These are phyloP conservation scores for Aspergillus saccharolyticus DNA, from an alignment of 495 filamentous ascomycete species.

Conservation along the genomic window DNA sequence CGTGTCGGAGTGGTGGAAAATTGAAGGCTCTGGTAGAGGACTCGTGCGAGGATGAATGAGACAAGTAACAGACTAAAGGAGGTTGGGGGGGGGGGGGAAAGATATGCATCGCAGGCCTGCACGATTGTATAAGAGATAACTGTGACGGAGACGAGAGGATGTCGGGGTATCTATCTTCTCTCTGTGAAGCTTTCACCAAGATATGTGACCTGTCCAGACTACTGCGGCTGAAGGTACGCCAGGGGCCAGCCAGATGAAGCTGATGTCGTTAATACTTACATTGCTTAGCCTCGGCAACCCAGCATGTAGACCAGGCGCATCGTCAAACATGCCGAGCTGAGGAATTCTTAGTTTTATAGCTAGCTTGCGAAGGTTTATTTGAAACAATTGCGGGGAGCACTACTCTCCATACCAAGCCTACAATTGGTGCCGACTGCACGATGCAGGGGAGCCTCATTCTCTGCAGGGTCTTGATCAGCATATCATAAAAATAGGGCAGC, in stretches of 20 bases:
- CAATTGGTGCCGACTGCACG: background rate
- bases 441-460: background rate
- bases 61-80: background rate
- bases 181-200: too few species aligned
- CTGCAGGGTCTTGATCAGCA: background rate
- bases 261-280: background rate
- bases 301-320: conserved; percentile 23
- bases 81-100: too few species aligned
- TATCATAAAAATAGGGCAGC: background rate
- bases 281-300: conserved; percentile 43
- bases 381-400: background rate
- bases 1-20: conserved; percentile 31
- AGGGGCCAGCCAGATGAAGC: conserved; percentile 50
- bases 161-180: too few species aligned
- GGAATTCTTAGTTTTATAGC: too few species aligned
- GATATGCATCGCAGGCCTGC: too few species aligned
- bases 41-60: background rate
- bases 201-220: background rate
- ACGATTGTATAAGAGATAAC: too few species aligned
- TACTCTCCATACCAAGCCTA: background rate
- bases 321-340: conserved; percentile 14
- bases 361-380: background rate
- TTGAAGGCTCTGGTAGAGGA: conserved; percentile 34
- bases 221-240: conserved; percentile 19
- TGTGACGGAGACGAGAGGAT: too few species aligned